These are phyloP conservation scores for Stachybotrys echinatus DNA, from an alignment of 2,329 filamentous ascomycete species.

Conservation along the genomic window DNA sequence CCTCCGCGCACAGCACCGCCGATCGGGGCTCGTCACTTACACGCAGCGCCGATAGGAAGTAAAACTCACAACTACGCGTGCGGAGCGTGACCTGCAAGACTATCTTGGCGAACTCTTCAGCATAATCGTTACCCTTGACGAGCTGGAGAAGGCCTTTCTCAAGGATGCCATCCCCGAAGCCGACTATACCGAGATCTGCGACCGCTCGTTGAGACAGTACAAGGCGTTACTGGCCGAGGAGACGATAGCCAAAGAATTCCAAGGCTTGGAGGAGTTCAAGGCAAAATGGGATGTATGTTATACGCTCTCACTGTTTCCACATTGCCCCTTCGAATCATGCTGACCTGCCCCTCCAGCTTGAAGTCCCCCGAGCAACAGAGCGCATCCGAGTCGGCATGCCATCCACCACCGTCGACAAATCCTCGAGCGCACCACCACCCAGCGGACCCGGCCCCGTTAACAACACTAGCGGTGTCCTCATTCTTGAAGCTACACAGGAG, in stretches of 20 bases:
- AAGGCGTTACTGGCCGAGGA: slow-evolving; percentile 91
- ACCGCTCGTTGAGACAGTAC: slow-evolving; percentile 91
- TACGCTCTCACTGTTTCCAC: neutral
- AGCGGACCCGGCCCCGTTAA: slow-evolving; percentile 36
- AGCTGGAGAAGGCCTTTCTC: slow-evolving; percentile 92
- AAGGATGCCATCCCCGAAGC: slow-evolving; percentile 89
- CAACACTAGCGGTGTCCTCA: slow-evolving; percentile 59
- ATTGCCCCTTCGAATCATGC: neutral
- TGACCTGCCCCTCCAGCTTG: slow-evolving; percentile 56
- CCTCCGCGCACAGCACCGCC: too few relatives aligned
- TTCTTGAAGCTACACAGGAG: slow-evolving; percentile 89
- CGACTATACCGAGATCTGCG: slow-evolving; percentile 96
- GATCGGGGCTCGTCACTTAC: slow-evolving; percentile 9
- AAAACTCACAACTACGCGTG: slow-evolving; percentile 79
- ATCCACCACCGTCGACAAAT: slow-evolving; percentile 66
- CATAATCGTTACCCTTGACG: slow-evolving; percentile 92
- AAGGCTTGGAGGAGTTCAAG: slow-evolving; percentile 86
- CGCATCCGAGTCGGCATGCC: slow-evolving; percentile 88
- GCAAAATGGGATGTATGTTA: slow-evolving; percentile 77
- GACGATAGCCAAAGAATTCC: slow-evolving; percentile 81
- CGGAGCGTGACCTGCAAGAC: slow-evolving; percentile 89
- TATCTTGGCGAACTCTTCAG: slow-evolving; percentile 96
- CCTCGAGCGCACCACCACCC: slow-evolving; percentile 37
- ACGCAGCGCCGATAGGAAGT: slow-evolving; percentile 63
- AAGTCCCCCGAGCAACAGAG: slow-evolving; percentile 91